These are phyloP conservation scores for Penicillium sp. DNA, from an alignment of 2,329 filamentous ascomycete genomes.

Conservation along the genomic window DNA sequence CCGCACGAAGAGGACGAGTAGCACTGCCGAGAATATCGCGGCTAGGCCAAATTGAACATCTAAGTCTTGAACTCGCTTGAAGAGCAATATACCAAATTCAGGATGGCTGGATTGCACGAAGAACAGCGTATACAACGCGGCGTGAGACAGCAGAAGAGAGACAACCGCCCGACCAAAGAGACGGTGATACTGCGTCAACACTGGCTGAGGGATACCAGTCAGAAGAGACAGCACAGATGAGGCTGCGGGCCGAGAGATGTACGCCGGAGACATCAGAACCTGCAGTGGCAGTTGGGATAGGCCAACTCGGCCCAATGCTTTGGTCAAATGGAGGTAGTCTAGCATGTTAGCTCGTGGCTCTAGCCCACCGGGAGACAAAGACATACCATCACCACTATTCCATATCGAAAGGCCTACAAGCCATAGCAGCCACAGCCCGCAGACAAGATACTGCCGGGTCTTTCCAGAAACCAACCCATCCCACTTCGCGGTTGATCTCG, in stretches of 20 bases:
- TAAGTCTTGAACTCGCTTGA: constrained; percentile 55
- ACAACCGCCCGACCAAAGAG: constrained; percentile 57
- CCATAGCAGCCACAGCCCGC: constrained; percentile 53
- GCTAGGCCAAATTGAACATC: constrained; percentile 59
- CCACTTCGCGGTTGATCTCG: constrained; percentile 41
- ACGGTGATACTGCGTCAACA: constrained; percentile 58
- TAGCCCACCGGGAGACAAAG: background rate
- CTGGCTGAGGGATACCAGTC: constrained; percentile 55
- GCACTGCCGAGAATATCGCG: constrained; percentile 48
- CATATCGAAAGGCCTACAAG: constrained; percentile 52
- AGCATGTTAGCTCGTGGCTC: constrained; percentile 5
- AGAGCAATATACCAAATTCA: constrained; percentile 44
- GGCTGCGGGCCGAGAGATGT: constrained; percentile 46
- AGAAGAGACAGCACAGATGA: constrained; percentile 53
- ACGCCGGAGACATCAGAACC: constrained; percentile 53
- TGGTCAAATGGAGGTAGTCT: constrained; percentile 66
- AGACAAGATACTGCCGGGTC: constrained; percentile 51
- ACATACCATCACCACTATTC: constrained; percentile 56
- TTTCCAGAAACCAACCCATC: constrained; percentile 46
- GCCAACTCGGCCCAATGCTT: constrained; percentile 60
- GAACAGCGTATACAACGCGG: constrained; percentile 57
- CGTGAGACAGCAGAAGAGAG: constrained; percentile 54
- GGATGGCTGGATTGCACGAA: constrained; percentile 51
- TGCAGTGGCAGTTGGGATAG: constrained; percentile 62
- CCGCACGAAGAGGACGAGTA: constrained; percentile 52